Base-by-base conservation (phyloP, 495 filamentous ascomycete genomes). In the Astrocystis sublimbata region DNA sequence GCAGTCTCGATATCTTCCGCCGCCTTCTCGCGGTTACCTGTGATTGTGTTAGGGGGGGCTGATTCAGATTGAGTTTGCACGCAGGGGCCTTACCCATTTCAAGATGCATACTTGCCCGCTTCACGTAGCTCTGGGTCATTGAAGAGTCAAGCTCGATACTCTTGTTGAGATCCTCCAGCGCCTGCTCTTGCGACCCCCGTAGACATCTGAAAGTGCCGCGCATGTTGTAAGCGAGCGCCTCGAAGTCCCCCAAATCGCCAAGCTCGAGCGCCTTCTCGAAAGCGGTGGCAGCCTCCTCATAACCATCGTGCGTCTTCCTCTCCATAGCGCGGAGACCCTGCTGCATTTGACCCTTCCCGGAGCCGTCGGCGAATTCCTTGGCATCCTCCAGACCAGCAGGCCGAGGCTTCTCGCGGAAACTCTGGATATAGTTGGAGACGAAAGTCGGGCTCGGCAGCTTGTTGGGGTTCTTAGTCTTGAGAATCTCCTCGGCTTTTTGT, bases 381-480 rank as follows among this genome's bases (percentile, higher is more conserved):
- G 83, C 79, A 58, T 96, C 90, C 59, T 93, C 92, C 56, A 99
- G 78, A 21, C 93, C 96, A 60, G 81, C 83, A 10, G 94, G 94
- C 10, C 90, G 86, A 35, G 87, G 78, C 74, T 87, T 88, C 46
- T 86, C 76, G 52, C 94, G 88, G 88, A 98, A 99, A 76, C 94
- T 98, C 75, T 97, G 94, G 15, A 99, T 88, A 76, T 98, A 99
- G 81, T 99, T 99, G 65, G 91, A 92, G 49, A 98, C 93, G 63
- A 98, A 98, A 3, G 92, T 97, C 2, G 93, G 86, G 72, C 92
- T 96, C 2, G 96, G 94, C 8, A 99, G 82, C 76, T 88, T 92
- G 56, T 81, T 73, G 15, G 74, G 73, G 21, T 66, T 64, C 72
- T 78, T 78, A 77, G 89, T 89, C 68, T 86, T 87, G 47, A 99